Conservation (phyloP, 2,329 filamentous ascomycete species). For the Ophiostoma perfectum region DNA sequence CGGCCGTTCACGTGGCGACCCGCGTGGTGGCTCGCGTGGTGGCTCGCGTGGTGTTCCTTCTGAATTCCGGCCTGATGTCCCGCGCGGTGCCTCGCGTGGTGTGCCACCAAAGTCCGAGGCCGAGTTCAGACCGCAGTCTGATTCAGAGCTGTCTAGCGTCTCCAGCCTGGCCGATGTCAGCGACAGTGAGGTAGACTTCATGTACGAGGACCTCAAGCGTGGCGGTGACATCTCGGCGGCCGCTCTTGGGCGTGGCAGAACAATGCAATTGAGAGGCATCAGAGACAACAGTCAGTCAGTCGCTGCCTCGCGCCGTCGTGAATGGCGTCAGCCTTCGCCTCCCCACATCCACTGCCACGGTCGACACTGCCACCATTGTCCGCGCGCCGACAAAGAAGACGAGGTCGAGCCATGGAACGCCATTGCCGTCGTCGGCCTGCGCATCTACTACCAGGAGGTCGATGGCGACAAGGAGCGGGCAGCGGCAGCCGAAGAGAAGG, state of each 20-base stretch:
- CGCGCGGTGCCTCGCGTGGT: neutral
- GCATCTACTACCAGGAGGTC: slow-evolving; percentile 49
- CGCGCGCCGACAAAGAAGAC: neutral
- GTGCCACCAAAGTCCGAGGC: too few relatives aligned
- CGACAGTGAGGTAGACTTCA: slow-evolving; percentile 31
- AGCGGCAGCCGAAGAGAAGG: neutral
- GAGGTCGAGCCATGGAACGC: slow-evolving; percentile 54
- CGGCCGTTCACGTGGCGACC: too few relatives aligned
- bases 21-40: neutral
- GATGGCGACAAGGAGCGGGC: slow-evolving; percentile 15
- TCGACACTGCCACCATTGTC: neutral
- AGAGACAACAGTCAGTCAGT: too few relatives aligned
- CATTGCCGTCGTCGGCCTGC: slow-evolving; percentile 54
- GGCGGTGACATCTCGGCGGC: slow-evolving; percentile 11
- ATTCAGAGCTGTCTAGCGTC: slow-evolving; percentile 26
- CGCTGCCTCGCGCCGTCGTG: neutral
- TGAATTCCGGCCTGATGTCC: neutral
- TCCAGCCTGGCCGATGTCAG: slow-evolving; percentile 30
- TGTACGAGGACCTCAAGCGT: slow-evolving; percentile 23
- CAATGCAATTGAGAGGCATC: too few relatives aligned
- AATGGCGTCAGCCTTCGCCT: neutral
- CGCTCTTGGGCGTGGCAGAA: too few relatives aligned
- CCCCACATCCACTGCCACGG: neutral
- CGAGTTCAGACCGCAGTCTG: neutral
- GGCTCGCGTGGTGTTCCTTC: neutral